These are phyloP conservation scores for Boletus tomentosulus DNA, from an alignment of 768 basidiomycete genomes.

Conservation along the genomic window DNA sequence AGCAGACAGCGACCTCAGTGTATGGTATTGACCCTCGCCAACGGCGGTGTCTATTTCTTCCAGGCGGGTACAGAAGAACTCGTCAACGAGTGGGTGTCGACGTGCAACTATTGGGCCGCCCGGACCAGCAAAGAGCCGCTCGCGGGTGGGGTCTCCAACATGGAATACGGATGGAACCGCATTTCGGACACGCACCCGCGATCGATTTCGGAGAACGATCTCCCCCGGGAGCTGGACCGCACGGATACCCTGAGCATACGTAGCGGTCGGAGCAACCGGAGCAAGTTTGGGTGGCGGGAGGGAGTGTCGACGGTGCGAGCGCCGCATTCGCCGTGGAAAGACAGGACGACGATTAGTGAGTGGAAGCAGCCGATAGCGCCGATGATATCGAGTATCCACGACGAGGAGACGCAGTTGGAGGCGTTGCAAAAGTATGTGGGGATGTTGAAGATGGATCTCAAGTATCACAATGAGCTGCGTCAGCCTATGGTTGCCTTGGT, in stretches of 20 bases:
- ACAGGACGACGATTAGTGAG: conserved; percentile 79
- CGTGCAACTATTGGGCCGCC: conserved; percentile 99
- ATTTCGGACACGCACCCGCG: conserved; percentile 54
- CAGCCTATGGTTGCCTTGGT: conserved; percentile 82
- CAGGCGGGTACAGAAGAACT: conserved; percentile 98
- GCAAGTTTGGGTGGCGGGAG: conserved; percentile 71
- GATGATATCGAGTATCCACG: conserved; percentile 75
- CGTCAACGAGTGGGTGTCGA: conserved; percentile 98
- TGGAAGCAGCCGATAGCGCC: conserved; percentile 93
- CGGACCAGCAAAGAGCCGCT: conserved; percentile 93
- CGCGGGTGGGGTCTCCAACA: conserved; percentile 94
- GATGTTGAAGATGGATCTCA: conserved; percentile 72
- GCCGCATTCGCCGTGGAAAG: conserved; percentile 67
- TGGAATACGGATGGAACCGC: conserved; percentile 98
- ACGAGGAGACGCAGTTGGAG: conserved; percentile 92
- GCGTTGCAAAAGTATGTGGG: conserved; percentile 79
- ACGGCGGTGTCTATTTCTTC: conserved; percentile 94
- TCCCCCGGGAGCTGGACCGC: conserved; percentile 43
- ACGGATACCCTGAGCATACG: conserved; percentile 69
- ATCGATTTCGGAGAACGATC: conserved; percentile 56
- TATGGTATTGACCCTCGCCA: conserved; percentile 87
- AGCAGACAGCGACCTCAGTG: conserved; percentile 87
- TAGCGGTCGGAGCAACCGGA: conserved; percentile 70
- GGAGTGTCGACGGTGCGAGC: conserved; percentile 61
- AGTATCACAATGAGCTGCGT: conserved; percentile 78